Percentiles rank a stretch among this genome's conserved stretches.
Conservation (phyloP, 2,329 filamentous ascomycete species). For the Phaeomoniella chlamydospora region DNA sequence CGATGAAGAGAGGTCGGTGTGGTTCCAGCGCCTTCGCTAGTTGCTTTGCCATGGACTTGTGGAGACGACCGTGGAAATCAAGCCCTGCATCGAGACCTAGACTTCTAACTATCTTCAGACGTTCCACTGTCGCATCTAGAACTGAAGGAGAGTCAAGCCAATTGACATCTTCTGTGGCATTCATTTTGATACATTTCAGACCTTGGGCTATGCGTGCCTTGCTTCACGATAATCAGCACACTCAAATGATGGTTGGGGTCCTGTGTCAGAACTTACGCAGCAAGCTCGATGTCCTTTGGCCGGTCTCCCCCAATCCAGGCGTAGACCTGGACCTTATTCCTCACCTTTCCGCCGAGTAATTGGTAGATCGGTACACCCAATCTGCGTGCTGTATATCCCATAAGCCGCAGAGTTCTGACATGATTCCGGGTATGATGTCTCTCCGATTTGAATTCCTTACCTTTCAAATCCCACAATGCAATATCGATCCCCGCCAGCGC, state of each 20-base stretch:
- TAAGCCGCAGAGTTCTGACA: background rate
- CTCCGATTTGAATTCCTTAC: too few species aligned
- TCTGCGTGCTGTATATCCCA: constrained; percentile 22
- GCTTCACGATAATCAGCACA: constrained; percentile 25
- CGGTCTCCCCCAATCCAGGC: constrained; percentile 62
- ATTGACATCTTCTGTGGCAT: constrained; percentile 55
- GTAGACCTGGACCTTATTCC: constrained; percentile 54
- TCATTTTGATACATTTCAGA: constrained; percentile 49
- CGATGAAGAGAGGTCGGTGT: constrained; percentile 54
- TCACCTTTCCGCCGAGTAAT: constrained; percentile 58
- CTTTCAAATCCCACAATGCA: constrained; percentile 66
- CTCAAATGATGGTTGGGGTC: too few species aligned
- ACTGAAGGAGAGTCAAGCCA: constrained; percentile 59
- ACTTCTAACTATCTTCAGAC: constrained; percentile 53
- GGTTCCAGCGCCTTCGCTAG: constrained; percentile 50
- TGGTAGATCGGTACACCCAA: constrained; percentile 57
- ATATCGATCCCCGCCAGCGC: constrained; percentile 67
- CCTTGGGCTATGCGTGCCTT: constrained; percentile 25
- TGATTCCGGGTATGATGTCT: too few species aligned
- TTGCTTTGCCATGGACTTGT: constrained; percentile 63
- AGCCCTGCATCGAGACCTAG: constrained; percentile 59
- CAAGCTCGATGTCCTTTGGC: constrained; percentile 49
- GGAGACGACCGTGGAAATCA: constrained; percentile 64
- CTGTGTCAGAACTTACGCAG: too few species aligned
- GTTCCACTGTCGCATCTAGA: constrained; percentile 49